Conservation (phyloP, 2,329 filamentous ascomycete genomes). For the Thelonectria discophora region DNA sequence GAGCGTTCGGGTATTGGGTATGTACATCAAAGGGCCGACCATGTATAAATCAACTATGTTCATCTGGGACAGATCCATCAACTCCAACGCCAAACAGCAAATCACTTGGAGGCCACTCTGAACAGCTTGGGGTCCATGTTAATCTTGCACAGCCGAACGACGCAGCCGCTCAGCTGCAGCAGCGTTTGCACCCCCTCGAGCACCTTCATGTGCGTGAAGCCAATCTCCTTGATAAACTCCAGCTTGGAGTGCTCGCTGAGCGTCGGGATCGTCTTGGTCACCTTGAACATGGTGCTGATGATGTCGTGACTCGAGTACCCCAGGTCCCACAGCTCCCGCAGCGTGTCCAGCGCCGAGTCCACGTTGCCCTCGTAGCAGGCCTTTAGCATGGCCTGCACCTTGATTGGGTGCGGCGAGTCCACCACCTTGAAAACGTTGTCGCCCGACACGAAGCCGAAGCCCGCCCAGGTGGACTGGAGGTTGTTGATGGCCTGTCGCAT, state of each 20-base stretch:
- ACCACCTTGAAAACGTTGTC: slow-evolving; percentile 99
- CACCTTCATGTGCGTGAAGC: slow-evolving; percentile 99
- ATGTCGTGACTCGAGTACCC: slow-evolving; percentile 99
- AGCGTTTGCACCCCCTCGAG: slow-evolving; percentile 97
- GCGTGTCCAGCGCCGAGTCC: slow-evolving; percentile 82
- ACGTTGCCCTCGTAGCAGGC: slow-evolving; percentile 93
- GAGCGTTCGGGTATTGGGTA: slow-evolving; percentile 10
- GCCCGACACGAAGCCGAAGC: slow-evolving; percentile 95
- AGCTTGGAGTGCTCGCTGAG: slow-evolving; percentile 94
- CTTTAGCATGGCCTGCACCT: slow-evolving; percentile 98
- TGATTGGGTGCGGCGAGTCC: slow-evolving; percentile 95
- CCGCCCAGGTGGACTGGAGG: slow-evolving; percentile 89
- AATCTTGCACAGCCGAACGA: slow-evolving; percentile 90
- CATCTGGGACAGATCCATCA: slow-evolving; percentile 27
- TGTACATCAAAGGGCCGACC: slow-evolving; percentile 35
- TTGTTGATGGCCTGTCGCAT: slow-evolving; percentile 99
- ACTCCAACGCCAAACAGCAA: slow-evolving; percentile 47
- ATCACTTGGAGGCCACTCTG: slow-evolving; percentile 52
- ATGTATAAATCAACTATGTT: slow-evolving; percentile 38
- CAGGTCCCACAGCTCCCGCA: slow-evolving; percentile 92
- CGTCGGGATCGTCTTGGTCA: slow-evolving; percentile 93
- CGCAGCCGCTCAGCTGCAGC: slow-evolving; percentile 90
- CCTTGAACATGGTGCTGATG: slow-evolving; percentile 98
- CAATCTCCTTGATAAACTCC: slow-evolving; percentile 98
- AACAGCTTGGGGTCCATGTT: slow-evolving; percentile 96